A percentile compares a stretch with the other conserved stretches of the same genome.
Conservation (phyloP, 2,329 filamentous ascomycete genomes). For the Lasiodiplodia citricola region DNA sequence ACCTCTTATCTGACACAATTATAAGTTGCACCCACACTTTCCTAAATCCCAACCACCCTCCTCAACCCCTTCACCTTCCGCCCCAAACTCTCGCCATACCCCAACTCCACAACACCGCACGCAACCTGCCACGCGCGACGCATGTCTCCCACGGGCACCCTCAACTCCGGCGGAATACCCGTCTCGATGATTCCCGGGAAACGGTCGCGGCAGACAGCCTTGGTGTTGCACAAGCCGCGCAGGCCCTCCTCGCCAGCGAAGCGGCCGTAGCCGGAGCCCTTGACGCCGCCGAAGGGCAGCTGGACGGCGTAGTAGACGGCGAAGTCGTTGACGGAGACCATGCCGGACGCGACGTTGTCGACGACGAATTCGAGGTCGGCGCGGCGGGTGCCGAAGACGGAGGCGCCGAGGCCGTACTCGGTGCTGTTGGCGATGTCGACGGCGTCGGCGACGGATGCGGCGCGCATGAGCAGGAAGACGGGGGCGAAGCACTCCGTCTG, state of each 20-base stretch:
- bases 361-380: conserved; percentile 69
- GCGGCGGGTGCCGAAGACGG: conserved; percentile 76
- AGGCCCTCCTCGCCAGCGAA: conserved; percentile 93
- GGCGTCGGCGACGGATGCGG: conserved; percentile 67
- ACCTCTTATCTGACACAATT: not conserved
- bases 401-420: conserved; percentile 83
- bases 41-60: conserved; percentile 32
- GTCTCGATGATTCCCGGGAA: conserved; percentile 66
- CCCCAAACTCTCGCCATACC: conserved; percentile 50
- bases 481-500: conserved; percentile 93
- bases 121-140: conserved; percentile 49
- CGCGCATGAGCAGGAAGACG: conserved; percentile 83
- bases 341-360: conserved; percentile 74
- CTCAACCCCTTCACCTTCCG: conserved; percentile 48
- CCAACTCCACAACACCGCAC: conserved; percentile 54
- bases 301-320: conserved; percentile 92
- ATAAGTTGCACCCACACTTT: not conserved
- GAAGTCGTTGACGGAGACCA: conserved; percentile 97
- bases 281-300: conserved; percentile 90
- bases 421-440: conserved; percentile 83
- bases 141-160: conserved; percentile 71
- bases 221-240: conserved; percentile 82
- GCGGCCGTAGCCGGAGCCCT: conserved; percentile 84
- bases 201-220: conserved; percentile 83
- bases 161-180: conserved; percentile 77